A percentile compares a stretch with the other conserved stretches of the same genome.
Conservation (phyloP, 2,329 filamentous ascomycete genomes). For the Phyllosticta capitalensis region DNA sequence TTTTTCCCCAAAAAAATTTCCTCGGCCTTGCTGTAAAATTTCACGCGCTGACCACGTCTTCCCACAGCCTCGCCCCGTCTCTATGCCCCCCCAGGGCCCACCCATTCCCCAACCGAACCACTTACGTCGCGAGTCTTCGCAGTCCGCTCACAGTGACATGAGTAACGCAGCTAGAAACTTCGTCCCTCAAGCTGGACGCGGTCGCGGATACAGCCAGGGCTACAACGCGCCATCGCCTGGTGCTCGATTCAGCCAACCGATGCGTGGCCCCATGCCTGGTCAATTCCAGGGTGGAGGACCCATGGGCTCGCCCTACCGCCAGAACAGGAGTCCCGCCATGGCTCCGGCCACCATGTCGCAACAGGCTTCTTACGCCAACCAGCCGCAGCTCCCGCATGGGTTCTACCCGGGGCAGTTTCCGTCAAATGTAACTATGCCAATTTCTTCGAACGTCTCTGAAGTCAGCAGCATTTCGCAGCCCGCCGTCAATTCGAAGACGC, state of each 20-base stretch:
- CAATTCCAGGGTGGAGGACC: conserved; percentile 39
- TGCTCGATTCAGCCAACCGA: conserved; percentile 42
- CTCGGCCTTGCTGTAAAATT: not conserved
- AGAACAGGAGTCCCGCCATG: conserved; percentile 46
- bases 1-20: not conserved
- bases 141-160: conserved; percentile 69
- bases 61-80: conserved; percentile 56
- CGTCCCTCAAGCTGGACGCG: conserved; percentile 36
- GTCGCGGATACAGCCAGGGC: conserved; percentile 44
- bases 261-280: conserved; percentile 42
- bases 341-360: conserved; percentile 57
- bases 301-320: conserved; percentile 47
- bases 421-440: conserved; percentile 48
- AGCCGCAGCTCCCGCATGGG: conserved; percentile 53
- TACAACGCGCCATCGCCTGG: conserved; percentile 39
- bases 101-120: conserved; percentile 59
- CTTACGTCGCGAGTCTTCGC: conserved; percentile 75
- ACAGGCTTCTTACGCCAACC: conserved; percentile 38
- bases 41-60: conserved; percentile 29
- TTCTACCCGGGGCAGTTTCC: conserved; percentile 49
- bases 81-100: conserved; percentile 41
- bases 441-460: conserved; percentile 26
- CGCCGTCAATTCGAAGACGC: conserved; percentile 9
- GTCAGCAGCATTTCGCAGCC: conserved; percentile 14
- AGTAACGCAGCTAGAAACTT: conserved; percentile 45